Conservation (phyloP, 768 basidiomycete species). For the Polyporus arcularius region DNA sequence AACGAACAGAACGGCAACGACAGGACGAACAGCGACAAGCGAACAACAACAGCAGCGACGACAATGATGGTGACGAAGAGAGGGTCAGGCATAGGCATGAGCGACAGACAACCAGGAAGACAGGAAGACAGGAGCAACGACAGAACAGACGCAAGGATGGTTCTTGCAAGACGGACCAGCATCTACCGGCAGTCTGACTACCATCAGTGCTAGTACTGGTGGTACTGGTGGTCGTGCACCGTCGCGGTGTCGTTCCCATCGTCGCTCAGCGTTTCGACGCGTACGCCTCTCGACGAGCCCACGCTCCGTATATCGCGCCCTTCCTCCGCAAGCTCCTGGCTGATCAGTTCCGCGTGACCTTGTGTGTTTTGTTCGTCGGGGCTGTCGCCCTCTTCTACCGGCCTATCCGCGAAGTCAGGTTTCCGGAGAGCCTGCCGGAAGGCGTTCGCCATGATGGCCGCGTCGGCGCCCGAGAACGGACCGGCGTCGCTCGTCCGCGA, state of each 20-base stretch:
- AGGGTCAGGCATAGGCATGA: not conserved
- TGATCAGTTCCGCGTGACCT: constrained; percentile 49
- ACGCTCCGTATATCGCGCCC: constrained; percentile 89
- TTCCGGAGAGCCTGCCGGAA: constrained; percentile 87
- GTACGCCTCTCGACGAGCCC: constrained; percentile 74
- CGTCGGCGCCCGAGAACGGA: constrained; percentile 81
- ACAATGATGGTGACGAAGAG: not conserved
- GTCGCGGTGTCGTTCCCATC: constrained; percentile 38
- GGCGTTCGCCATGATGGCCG: constrained; percentile 91
- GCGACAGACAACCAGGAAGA: not conserved
- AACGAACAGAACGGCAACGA: not conserved
- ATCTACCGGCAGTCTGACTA: not conserved
- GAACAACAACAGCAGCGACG: not conserved
- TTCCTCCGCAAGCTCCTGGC: constrained; percentile 82
- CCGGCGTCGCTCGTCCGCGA: constrained; percentile 65
- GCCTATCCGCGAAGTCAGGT: constrained; percentile 77
- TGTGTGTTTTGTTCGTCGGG: constrained; percentile 43
- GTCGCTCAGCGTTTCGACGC: constrained; percentile 70
- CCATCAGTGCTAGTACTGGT: constrained; percentile 33
- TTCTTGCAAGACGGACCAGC: not conserved
- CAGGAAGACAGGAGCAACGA: not conserved
- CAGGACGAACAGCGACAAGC: not conserved
- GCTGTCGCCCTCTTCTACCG: constrained; percentile 71
- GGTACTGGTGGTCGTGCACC: constrained; percentile 45
- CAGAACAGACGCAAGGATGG: not conserved